phyloP scores from a whole-genome alignment of 176 grass and related monocot genomes.

The Lolium perenne region DNA sequence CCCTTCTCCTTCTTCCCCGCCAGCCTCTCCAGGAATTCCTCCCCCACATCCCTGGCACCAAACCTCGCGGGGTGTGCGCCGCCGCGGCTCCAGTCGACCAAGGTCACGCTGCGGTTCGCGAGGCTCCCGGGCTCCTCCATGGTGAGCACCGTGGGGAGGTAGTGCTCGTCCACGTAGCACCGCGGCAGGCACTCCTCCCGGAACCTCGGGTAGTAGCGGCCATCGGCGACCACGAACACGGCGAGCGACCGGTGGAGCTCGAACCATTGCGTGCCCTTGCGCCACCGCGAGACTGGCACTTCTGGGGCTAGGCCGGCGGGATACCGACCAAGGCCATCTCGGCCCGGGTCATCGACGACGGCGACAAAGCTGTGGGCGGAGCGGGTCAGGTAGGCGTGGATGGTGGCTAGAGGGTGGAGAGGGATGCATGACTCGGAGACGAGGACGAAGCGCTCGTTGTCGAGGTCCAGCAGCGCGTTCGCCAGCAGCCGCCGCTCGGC shows the following conservation, averaged over 20 bases:
- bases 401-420: conserved; percentile 43
- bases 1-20: neutral
- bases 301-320: conserved; percentile 43
- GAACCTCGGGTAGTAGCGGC: conserved; percentile 65
- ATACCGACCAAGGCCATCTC: conserved; percentile 60
- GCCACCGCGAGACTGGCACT: conserved; percentile 40
- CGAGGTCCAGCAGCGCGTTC: conserved; percentile 69
- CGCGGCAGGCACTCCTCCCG: conserved; percentile 43
- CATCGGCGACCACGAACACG: conserved; percentile 54
- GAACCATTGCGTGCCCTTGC: conserved; percentile 84
- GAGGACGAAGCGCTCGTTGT: conserved; percentile 74
- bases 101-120: conserved; percentile 60
- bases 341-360: conserved; percentile 59
- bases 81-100: conserved; percentile 73
- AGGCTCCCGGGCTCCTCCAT: conserved; percentile 46
- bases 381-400: conserved; percentile 53
- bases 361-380: conserved; percentile 60
- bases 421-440: conserved; percentile 80
- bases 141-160: conserved; percentile 66
- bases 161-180: conserved; percentile 79
- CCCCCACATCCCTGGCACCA: conserved; percentile 41
- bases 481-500: conserved; percentile 75
- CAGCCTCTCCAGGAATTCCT: conserved; percentile 37
- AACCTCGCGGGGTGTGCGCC: conserved; percentile 76
- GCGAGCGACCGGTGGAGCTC: conserved; percentile 53